phyloP scores from a whole-genome alignment of 192 early-diverging fungal genomes.

The Backusella mclennaniae region DNA sequence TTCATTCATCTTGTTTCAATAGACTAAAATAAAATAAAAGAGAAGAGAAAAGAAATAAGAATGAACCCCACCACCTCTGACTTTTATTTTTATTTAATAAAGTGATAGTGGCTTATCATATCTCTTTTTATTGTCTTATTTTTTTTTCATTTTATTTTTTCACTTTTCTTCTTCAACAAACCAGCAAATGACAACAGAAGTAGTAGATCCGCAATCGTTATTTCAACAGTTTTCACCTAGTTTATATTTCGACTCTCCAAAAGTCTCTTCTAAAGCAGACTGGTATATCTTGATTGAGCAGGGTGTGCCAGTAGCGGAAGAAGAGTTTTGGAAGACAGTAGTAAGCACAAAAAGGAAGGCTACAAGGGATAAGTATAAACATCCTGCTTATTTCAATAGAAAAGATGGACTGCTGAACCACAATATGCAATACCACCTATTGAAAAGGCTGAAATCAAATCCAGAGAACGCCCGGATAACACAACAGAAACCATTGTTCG shows the following conservation, averaged over 20 bases:
- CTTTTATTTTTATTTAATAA: not conserved
- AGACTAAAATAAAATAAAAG: not conserved
- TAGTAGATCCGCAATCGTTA: constrained; percentile 13
- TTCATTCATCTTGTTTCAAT: not conserved
- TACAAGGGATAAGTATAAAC: not conserved
- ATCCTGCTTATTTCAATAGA: constrained; percentile 17
- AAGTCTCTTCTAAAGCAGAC: not conserved
- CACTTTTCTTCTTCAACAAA: not conserved
- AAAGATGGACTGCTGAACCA: constrained; percentile 59
- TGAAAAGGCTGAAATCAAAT: constrained; percentile 44
- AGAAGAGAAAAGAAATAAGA: not conserved
- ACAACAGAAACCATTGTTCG: constrained; percentile 27
- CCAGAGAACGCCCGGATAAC: constrained; percentile 14
- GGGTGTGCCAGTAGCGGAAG: constrained; percentile 36
- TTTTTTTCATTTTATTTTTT: not conserved
- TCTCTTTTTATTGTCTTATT: not conserved
- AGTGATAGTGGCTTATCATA: not conserved
- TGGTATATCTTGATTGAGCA: constrained; percentile 43
- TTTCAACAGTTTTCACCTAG: constrained; percentile 26
- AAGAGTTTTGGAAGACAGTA: constrained; percentile 48
- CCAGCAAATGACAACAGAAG: not conserved
- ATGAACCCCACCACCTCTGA: not conserved
- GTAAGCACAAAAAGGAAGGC: constrained; percentile 21
- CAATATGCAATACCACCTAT: constrained; percentile 63
- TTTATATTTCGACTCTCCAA: constrained; percentile 16